Conservation (phyloP, 2,329 filamentous ascomycete species). For the Helminthosporium solani region DNA sequence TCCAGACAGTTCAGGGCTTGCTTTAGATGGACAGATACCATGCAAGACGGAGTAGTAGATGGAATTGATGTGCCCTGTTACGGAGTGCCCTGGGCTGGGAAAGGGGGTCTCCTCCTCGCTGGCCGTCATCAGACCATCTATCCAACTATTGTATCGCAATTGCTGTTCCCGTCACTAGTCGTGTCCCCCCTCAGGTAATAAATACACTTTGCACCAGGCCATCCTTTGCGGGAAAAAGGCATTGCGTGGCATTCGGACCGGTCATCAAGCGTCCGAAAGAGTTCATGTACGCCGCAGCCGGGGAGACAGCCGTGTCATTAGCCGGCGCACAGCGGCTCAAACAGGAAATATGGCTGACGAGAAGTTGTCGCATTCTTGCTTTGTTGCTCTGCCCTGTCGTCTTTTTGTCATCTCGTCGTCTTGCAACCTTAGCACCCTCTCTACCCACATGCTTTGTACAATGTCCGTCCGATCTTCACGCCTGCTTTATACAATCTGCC, state of each 20-base stretch:
- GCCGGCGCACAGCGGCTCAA: slow-evolving; percentile 23
- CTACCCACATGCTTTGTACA: slow-evolving; percentile 4
- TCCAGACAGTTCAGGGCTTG: slow-evolving; percentile 20
- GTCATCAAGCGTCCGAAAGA: slow-evolving; percentile 13
- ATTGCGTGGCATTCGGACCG: slow-evolving; percentile 17
- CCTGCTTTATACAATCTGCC: background rate
- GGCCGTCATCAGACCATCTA: background rate
- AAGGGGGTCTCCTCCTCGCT: background rate
- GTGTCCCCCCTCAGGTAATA: background rate
- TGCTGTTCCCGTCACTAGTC: no score
- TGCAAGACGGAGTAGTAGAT: no score
- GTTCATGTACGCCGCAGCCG: slow-evolving; percentile 18
- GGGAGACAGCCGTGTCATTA: slow-evolving; percentile 25
- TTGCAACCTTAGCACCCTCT: slow-evolving; percentile 1
- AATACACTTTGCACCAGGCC: slow-evolving; percentile 5
- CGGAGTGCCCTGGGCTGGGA: no score
- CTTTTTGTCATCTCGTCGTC: no score
- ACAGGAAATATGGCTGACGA: slow-evolving; percentile 26
- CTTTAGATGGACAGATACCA: slow-evolving; percentile 12
- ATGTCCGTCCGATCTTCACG: slow-evolving; percentile 6
- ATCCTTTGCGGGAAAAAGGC: slow-evolving; percentile 5
- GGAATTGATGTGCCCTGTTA: no score
- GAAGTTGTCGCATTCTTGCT: slow-evolving; percentile 24
- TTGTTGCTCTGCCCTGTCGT: slow-evolving; percentile 23
- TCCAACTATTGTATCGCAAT: no score